Conservation (phyloP, 805 yeast species). For the Saturnispora besseyi region DNA sequence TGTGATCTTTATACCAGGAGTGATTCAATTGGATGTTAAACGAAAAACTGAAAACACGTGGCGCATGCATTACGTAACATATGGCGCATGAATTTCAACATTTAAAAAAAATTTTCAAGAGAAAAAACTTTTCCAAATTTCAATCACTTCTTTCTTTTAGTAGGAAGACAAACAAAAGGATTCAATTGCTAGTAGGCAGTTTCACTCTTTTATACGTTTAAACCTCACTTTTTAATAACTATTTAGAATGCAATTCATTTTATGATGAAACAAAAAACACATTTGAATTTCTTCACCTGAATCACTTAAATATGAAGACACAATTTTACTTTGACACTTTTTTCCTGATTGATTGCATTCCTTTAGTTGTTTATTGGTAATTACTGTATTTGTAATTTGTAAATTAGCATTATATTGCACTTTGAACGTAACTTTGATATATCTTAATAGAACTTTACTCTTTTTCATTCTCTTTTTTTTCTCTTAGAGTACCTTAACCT, state of each 20-base stretch:
- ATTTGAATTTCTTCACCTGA: conserved; percentile 7
- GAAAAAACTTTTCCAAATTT: neutral
- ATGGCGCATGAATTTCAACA: neutral
- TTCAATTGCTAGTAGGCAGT: neutral
- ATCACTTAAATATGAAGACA: conserved; percentile 4
- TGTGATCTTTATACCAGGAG: neutral
- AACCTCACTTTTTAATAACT: neutral
- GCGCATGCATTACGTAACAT: neutral
- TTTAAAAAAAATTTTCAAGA: neutral
- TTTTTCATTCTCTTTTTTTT: neutral
- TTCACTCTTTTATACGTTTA: neutral
- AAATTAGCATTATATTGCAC: neutral
- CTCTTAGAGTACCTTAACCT: neutral
- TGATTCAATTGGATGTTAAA: neutral
- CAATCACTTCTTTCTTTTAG: neutral
- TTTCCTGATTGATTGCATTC: conserved; percentile 1
- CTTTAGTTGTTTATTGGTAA: neutral
- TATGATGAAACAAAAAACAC: conserved; percentile 4
- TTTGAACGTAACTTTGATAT: neutral
- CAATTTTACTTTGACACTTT: conserved; percentile 5
- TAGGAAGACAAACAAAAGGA: neutral
- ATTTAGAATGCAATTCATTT: neutral
- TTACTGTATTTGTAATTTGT: neutral
- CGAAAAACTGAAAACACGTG: neutral
- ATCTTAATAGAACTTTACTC: neutral